phyloP scores from a whole-genome alignment of 2,329 filamentous ascomycete species.

The Pseudofabraea citricarpa region DNA sequence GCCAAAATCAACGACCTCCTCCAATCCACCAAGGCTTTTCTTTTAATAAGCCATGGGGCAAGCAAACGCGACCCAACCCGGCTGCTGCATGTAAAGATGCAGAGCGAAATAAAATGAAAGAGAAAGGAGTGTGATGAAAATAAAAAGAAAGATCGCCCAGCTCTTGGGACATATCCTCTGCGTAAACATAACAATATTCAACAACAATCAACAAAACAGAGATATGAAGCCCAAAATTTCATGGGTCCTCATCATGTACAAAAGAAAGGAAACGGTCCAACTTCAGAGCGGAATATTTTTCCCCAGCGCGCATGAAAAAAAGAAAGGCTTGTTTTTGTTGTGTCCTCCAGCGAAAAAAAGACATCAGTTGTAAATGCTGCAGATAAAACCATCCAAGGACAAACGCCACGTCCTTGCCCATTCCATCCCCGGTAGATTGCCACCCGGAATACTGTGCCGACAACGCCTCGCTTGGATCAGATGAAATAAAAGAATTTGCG shows the following conservation, averaged over 20 bases:
- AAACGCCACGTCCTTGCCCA: constrained; percentile 11
- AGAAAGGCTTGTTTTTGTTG: background rate
- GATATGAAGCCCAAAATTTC: background rate
- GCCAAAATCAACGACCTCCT: background rate
- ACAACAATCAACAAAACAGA: constrained; percentile 3
- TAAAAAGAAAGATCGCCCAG: constrained; percentile 9
- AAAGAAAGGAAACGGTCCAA: constrained; percentile 6
- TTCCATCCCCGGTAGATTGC: constrained; percentile 3
- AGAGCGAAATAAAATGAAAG: constrained; percentile 1
- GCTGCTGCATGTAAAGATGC: too few relatives aligned
- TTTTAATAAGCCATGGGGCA: too few relatives aligned
- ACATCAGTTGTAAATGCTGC: constrained; percentile 20
- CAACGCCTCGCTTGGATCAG: constrained; percentile 10
- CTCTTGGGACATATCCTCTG: constrained; percentile 8
- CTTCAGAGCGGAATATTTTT: too few relatives aligned
- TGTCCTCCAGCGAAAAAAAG: constrained; percentile 7
- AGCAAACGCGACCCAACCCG: too few relatives aligned
- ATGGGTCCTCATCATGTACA: constrained; percentile 9
- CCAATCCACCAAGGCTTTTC: background rate
- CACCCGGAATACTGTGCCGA: background rate
- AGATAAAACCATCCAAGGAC: constrained; percentile 10
- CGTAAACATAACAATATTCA: constrained; percentile 1
- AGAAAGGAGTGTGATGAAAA: constrained; percentile 5
- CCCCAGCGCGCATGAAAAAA: too few relatives aligned
- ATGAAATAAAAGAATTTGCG: constrained; percentile 4